Percentiles rank a stretch among this genome's conserved stretches.
Conservation (phyloP, 495 filamentous ascomycete species). For the Monascus purpureus region DNA sequence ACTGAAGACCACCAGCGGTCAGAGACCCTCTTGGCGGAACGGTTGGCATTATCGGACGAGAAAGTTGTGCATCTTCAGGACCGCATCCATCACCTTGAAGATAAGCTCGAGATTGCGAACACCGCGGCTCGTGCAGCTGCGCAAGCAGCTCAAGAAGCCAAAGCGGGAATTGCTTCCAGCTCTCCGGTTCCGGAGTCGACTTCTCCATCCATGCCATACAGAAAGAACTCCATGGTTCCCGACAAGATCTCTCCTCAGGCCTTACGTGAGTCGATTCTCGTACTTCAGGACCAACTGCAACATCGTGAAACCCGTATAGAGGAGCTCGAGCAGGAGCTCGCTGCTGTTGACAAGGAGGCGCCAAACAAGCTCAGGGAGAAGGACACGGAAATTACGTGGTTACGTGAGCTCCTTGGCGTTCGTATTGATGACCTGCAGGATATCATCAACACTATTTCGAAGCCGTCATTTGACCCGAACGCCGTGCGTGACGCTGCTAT, state of each 20-base stretch:
- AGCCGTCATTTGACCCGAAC: slow-evolving; percentile 58
- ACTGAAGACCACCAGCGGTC: slow-evolving; percentile 57
- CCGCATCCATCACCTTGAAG: slow-evolving; percentile 66
- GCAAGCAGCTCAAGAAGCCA: slow-evolving; percentile 59
- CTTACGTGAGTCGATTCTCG: slow-evolving; percentile 86
- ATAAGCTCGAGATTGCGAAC: slow-evolving; percentile 80
- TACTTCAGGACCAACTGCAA: slow-evolving; percentile 91
- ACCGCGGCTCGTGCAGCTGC: slow-evolving; percentile 80
- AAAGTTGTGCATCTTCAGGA: slow-evolving; percentile 72
- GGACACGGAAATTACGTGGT: slow-evolving; percentile 89
- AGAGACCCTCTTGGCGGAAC: slow-evolving; percentile 54
- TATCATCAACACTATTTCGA: slow-evolving; percentile 65
- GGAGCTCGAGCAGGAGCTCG: slow-evolving; percentile 58
- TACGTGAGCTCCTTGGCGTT: slow-evolving; percentile 83
- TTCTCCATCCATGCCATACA: slow-evolving; percentile 30
- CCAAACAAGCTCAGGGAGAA: slow-evolving; percentile 71
- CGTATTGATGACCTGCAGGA: slow-evolving; percentile 84
- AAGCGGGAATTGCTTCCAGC: slow-evolving; percentile 19
- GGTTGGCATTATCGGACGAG: slow-evolving; percentile 60
- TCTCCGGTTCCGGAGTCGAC: slow-evolving; percentile 19
- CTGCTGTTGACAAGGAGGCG: slow-evolving; percentile 54
- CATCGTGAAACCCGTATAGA: slow-evolving; percentile 84
- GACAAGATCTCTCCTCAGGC: slow-evolving; percentile 89
- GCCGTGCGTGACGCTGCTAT: slow-evolving; percentile 80
- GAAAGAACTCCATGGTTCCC: slow-evolving; percentile 39